Base-by-base conservation (phyloP, 495 filamentous ascomycete genomes). In the Aspergillus baeticus region DNA sequence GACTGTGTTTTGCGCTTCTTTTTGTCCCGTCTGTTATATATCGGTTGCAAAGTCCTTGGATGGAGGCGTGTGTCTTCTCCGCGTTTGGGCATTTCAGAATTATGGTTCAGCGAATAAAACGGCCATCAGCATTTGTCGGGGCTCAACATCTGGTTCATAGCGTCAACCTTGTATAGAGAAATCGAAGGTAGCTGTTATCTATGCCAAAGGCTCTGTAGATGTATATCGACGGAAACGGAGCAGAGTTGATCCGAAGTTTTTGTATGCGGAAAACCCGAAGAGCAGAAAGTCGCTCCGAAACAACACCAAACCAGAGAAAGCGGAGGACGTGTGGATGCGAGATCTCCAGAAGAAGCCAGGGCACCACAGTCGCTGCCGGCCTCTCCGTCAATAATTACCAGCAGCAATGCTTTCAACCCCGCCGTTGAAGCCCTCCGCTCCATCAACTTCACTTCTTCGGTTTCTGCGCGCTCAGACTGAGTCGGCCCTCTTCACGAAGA, bases 381-480 rank as follows among this genome's bases (percentile, higher is more conserved):
- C 21, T 52, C 34, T 29, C 26, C 21, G 26, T 21, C 34, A 38
- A 23, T 1, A 10, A 3, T 38, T 41, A 5, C 55, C 46, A 51
- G 50, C 62, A 62, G 69, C 69, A 60, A 78, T 78, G 75, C 66
- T 75, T 61, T 66, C 71, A 59, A 63, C 69, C 42, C 51, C 65
- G n/a, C 57, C 59, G 39, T 42, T 71, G 53, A 73, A 68, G 62
- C 63, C 71, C 22, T 69, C 65, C 46, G 80, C 75, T 39, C 86
- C 87, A 20, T 89, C 86, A 33, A 66, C 75, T 39, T 73, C 75
- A 31, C 72, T 88, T 8, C 73, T 90, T 55, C 81, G 78, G 34
- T 89, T 85, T 55, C 72, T 90, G 36, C 80, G 79, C 47, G 76
- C 75, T 33, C 86, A 88, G 66, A 79, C 82, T 21, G 81, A 84